Evolutionary conservation across 2,329 filamentous ascomycete species (phyloP).

Genomic region (Ophiostoma pallidulum): DNA sequence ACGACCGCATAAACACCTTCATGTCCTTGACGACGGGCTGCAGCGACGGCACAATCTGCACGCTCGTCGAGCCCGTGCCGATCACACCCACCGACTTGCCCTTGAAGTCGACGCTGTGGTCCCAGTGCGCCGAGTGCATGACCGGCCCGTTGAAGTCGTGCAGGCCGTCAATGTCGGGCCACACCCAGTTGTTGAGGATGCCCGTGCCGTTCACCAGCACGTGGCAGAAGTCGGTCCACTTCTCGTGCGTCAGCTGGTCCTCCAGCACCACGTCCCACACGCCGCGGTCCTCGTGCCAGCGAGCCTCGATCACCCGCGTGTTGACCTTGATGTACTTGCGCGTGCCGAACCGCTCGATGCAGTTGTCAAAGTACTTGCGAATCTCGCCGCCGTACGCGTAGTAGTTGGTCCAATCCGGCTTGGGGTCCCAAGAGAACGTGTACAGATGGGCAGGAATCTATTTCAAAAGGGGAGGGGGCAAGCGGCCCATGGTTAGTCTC

Average conservation of each 20-base stretch:
- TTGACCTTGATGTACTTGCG: conserved; percentile 36
- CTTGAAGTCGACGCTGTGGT: conserved; percentile 17
- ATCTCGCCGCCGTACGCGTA: conserved; percentile 22
- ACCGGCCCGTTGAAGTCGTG: conserved; percentile 22
- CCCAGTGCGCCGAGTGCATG: conserved; percentile 24
- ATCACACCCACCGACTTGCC: conserved; percentile 23
- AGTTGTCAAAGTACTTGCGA: conserved; percentile 24
- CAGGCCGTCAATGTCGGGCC: conserved; percentile 25
- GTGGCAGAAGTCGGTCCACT: conserved; percentile 15
- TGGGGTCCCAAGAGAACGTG: conserved; percentile 20
- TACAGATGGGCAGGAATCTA: conserved; percentile 31
- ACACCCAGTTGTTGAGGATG: conserved; percentile 19
- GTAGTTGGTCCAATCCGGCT: conserved; percentile 25
- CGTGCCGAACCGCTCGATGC: conserved; percentile 24
- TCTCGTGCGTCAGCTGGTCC: conserved; percentile 19
- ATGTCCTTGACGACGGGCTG: conserved; percentile 13
- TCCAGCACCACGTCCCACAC: conserved; percentile 29
- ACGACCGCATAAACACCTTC: conserved; percentile 14
- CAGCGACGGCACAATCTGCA: conserved; percentile 23
- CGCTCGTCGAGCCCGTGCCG: conserved; percentile 22
- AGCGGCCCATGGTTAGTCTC: no score
- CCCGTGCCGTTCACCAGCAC: conserved; percentile 18
- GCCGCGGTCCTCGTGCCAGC: conserved; percentile 33
- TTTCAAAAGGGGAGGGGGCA: not conserved
- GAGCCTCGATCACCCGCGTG: conserved; percentile 31